Conservation (phyloP, 257 asterid genomes). For the Avicennia marina region DNA sequence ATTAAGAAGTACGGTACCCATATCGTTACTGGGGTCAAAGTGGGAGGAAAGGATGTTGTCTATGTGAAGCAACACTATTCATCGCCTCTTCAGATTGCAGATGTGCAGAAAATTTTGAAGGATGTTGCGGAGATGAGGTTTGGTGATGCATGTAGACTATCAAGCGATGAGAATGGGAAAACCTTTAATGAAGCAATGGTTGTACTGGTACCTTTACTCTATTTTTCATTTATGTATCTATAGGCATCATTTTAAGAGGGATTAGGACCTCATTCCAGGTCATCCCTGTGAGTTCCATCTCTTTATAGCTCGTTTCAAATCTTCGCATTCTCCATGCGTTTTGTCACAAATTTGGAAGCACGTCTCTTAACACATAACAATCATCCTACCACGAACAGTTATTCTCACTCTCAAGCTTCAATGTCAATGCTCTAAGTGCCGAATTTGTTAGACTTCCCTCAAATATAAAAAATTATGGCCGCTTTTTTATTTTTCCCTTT, state of each 20-base stretch:
- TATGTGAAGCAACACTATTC: conserved; percentile 65
- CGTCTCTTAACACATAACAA: neutral
- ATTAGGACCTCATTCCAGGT: neutral
- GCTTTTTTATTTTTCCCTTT: neutral
- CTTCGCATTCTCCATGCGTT: neutral
- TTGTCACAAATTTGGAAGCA: neutral
- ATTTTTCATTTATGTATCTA: neutral
- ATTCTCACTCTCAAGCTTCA: neutral
- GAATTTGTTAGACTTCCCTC: neutral
- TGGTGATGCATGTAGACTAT: conserved; percentile 37
- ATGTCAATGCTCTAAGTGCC: neutral
- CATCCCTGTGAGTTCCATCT: neutral
- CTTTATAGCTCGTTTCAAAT: neutral
- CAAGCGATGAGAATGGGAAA: conserved; percentile 30
- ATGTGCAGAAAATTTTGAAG: conserved; percentile 57
- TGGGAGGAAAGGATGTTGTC: too few relatives aligned
- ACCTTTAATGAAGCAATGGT: conserved; percentile 39
- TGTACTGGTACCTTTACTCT: too few relatives aligned
- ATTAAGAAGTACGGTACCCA: conserved; percentile 78
- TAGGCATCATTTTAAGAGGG: neutral
- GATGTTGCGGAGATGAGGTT: conserved; percentile 76
- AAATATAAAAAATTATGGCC: neutral
- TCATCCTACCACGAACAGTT: neutral
- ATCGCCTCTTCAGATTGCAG: conserved; percentile 52
- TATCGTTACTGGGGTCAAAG: conserved; percentile 73